Conservation (phyloP, 495 filamentous ascomycete species). For the Acidiella bohemica region DNA sequence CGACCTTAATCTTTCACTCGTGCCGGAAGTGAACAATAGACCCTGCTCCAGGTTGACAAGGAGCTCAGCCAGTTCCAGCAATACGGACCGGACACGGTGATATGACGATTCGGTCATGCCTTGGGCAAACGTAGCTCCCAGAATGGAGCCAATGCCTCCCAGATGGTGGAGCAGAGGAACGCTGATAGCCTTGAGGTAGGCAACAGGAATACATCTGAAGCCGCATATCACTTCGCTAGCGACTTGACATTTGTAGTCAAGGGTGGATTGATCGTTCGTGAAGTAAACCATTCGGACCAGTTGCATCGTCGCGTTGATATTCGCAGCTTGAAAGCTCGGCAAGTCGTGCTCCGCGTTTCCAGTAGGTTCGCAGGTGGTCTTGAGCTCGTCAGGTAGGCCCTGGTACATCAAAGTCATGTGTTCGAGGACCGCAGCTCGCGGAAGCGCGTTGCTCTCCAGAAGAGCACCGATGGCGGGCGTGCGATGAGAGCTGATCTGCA, state of each 20-base stretch:
- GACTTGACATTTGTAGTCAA: conserved; percentile 36
- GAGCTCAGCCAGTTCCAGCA: conserved; percentile 36
- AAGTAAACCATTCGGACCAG: conserved; percentile 38
- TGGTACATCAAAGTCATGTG: conserved; percentile 33
- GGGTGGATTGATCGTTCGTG: conserved; percentile 29
- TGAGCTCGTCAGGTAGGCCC: conserved; percentile 31
- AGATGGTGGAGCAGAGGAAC: conserved; percentile 39
- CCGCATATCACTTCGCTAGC: conserved; percentile 34
- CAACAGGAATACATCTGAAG: conserved; percentile 33
- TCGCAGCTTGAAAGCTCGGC: conserved; percentile 39
- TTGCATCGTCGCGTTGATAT: conserved; percentile 39
- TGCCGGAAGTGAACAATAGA: conserved; percentile 31
- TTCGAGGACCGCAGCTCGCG: conserved; percentile 1
- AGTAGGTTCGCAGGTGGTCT: conserved; percentile 24
- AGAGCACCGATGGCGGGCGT: not conserved
- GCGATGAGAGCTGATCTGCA: not conserved
- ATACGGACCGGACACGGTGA: conserved; percentile 32
- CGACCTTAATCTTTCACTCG: conserved; percentile 29
- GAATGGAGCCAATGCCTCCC: conserved; percentile 38
- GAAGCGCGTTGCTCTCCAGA: conserved; percentile 22
- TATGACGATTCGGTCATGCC: conserved; percentile 35
- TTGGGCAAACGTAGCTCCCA: conserved; percentile 37
- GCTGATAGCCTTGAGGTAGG: conserved; percentile 37
- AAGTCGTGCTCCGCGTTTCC: conserved; percentile 28
- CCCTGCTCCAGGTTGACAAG: conserved; percentile 34